These are phyloP conservation scores for Pascua sp. DNA, from an alignment of 1,284 basidiomycete species.

Conservation along the genomic window DNA sequence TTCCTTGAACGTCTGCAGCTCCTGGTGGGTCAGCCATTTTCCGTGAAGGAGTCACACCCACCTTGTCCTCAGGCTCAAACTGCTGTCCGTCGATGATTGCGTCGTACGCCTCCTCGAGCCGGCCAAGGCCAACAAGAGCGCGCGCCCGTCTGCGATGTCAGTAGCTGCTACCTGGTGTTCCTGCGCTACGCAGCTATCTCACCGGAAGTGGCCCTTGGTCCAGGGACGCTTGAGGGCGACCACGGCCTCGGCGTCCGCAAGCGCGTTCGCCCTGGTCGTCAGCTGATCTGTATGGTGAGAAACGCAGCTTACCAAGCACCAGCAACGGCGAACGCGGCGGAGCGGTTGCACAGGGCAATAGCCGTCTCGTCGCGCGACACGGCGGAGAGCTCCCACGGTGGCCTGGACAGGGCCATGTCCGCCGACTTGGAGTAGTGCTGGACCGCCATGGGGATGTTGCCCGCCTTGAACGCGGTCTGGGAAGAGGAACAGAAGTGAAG, in stretches of 20 bases:
- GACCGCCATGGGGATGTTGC: slow-evolving; percentile 72
- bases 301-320: slow-evolving; percentile 55
- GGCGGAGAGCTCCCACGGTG: slow-evolving; percentile 82
- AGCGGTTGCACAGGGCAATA: slow-evolving; percentile 83
- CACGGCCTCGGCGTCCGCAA: slow-evolving; percentile 89
- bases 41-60: slow-evolving; percentile 31
- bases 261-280: slow-evolving; percentile 60
- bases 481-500: neutral
- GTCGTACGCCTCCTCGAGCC: slow-evolving; percentile 72
- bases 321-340: slow-evolving; percentile 74
- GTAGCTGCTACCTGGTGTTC: neutral
- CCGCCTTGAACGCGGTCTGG: slow-evolving; percentile 70
- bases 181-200: slow-evolving; percentile 63
- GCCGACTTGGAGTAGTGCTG: slow-evolving; percentile 79
- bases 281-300: slow-evolving; percentile 4
- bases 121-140: slow-evolving; percentile 72
- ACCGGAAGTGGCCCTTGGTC: slow-evolving; percentile 95
- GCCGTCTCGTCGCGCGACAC: slow-evolving; percentile 85
- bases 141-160: slow-evolving; percentile 31
- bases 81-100: slow-evolving; percentile 77
- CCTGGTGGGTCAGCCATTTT: slow-evolving; percentile 5
- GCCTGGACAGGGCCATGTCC: slow-evolving; percentile 73
- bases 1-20: slow-evolving; percentile 39
- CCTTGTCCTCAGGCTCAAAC: slow-evolving; percentile 81
- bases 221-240: slow-evolving; percentile 79